A percentile compares a stretch with the other conserved stretches of the same genome.
phyloP scores from a whole-genome alignment of 305 asterid genomes.

The Nicotiana rustica region DNA sequence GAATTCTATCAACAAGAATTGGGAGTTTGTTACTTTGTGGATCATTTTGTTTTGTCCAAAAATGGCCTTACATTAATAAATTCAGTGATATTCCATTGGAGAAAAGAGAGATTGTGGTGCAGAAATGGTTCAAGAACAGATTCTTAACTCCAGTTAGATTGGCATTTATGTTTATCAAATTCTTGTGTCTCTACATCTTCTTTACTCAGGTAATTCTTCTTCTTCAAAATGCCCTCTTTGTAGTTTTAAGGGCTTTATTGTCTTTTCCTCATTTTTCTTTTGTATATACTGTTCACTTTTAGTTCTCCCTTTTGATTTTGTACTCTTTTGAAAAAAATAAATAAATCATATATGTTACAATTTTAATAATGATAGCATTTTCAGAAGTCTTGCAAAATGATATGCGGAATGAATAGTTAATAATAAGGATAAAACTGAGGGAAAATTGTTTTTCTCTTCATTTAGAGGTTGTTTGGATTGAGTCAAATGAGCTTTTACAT shows the following conservation, averaged over 20 bases:
- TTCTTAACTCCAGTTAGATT: conserved; percentile 72
- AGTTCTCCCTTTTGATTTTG: too few species aligned
- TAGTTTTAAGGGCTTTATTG: neutral
- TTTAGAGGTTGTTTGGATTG: too few species aligned
- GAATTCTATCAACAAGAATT: conserved; percentile 63
- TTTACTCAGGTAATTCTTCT: conserved; percentile 63
- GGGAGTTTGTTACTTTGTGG: conserved; percentile 80
- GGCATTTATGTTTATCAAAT: conserved; percentile 69
- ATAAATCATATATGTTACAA: too few species aligned
- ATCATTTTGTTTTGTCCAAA: conserved; percentile 44
- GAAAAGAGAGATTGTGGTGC: conserved; percentile 69
- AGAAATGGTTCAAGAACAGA: conserved; percentile 62
- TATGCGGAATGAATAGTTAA: too few species aligned
- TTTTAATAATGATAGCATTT: too few species aligned
- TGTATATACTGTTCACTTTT: too few species aligned
- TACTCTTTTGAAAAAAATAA: too few species aligned
- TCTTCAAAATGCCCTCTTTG: neutral
- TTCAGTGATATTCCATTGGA: conserved; percentile 62
- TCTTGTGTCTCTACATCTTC: conserved; percentile 65
- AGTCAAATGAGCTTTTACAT: too few species aligned
- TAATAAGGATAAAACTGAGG: too few species aligned
- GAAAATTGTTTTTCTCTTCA: too few species aligned
- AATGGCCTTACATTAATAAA: conserved; percentile 68
- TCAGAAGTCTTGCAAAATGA: too few species aligned
- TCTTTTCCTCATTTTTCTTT: neutral